phyloP scores from a whole-genome alignment of 768 basidiomycete genomes.

The Auriscalpium vulgare region DNA sequence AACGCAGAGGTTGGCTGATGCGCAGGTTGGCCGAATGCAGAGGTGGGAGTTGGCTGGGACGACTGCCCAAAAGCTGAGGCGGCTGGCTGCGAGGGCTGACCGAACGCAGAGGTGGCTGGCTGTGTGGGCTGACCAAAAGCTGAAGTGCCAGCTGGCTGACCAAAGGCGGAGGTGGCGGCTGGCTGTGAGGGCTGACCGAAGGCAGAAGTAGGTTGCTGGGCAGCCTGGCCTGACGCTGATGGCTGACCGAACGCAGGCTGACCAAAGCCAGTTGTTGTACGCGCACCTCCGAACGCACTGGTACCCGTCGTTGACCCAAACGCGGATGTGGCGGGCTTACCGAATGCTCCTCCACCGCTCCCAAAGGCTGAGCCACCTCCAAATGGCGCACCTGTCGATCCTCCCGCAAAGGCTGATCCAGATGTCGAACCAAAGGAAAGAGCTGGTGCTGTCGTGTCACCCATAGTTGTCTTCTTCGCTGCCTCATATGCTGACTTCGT shows the following conservation, averaged over 20 bases:
- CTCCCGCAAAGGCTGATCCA: background rate
- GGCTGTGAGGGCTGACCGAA: conserved; percentile 26
- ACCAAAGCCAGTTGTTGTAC: conserved; percentile 12
- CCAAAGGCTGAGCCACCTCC: conserved; percentile 1
- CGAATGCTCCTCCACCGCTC: conserved; percentile 24
- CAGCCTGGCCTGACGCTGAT: conserved; percentile 27
- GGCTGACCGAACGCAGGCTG: conserved; percentile 20
- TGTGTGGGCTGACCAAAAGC: background rate
- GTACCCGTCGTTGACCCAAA: conserved; percentile 23
- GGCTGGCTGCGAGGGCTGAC: background rate
- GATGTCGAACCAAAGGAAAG: background rate
- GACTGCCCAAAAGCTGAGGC: background rate
- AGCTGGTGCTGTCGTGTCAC: conserved; percentile 7
- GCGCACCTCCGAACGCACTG: too few species aligned
- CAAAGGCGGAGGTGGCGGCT: conserved; percentile 27
- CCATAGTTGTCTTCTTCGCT: conserved; percentile 36
- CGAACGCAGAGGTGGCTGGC: background rate
- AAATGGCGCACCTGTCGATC: background rate
- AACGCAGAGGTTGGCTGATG: conserved; percentile 20
- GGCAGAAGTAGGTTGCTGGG: conserved; percentile 18
- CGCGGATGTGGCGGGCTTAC: conserved; percentile 24
- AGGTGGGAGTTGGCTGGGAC: conserved; percentile 5
- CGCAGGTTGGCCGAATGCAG: conserved; percentile 25
- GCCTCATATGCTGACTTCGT: conserved; percentile 32
- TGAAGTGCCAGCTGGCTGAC: conserved; percentile 13